phyloP scores from a whole-genome alignment of 805 yeast genomes.

The Ogataea pilisensis region DNA sequence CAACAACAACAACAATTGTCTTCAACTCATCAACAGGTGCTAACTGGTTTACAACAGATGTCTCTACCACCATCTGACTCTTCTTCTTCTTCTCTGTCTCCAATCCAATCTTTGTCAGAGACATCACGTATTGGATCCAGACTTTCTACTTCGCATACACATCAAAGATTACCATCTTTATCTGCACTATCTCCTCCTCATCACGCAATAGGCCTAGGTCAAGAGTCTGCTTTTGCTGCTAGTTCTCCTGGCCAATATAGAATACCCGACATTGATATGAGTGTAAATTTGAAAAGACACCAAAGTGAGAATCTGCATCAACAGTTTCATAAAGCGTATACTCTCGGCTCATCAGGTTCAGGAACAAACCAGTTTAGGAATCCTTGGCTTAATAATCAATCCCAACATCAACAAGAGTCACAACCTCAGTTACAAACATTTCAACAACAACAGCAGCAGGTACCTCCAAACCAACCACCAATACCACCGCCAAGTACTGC shows the following conservation, averaged over 20 bases:
- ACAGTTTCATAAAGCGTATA: conserved; percentile 2
- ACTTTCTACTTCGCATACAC: conserved; percentile 15
- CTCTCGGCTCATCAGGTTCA: conserved; percentile 1
- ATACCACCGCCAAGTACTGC: neutral
- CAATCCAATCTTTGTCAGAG: conserved; percentile 6
- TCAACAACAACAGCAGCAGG: neutral
- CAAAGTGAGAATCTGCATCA: conserved; percentile 16
- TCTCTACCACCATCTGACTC: conserved; percentile 13
- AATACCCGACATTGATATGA: conserved; percentile 12
- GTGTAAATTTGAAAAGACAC: conserved; percentile 16
- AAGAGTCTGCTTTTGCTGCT: conserved; percentile 6
- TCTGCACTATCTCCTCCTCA: conserved; percentile 12
- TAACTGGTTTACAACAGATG: conserved; percentile 21
- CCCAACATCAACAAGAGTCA: conserved; percentile 5
- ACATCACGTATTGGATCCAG: conserved; percentile 12
- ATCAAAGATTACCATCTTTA: conserved; percentile 21
- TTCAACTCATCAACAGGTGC: conserved; percentile 16
- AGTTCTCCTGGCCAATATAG: conserved; percentile 16
- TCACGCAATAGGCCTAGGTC: conserved; percentile 5
- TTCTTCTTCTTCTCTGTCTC: conserved; percentile 6
- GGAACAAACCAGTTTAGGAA: conserved; percentile 14
- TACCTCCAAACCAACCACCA: conserved; percentile 1
- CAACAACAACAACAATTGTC: conserved; percentile 6
- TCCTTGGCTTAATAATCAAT: conserved; percentile 17
- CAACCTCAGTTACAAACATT: neutral